Evolutionary conservation across 2,329 filamentous ascomycete genomes (phyloP), one percentile per base, ranked within the genome.

Genomic region (Verticillium alfalfae): DNA sequence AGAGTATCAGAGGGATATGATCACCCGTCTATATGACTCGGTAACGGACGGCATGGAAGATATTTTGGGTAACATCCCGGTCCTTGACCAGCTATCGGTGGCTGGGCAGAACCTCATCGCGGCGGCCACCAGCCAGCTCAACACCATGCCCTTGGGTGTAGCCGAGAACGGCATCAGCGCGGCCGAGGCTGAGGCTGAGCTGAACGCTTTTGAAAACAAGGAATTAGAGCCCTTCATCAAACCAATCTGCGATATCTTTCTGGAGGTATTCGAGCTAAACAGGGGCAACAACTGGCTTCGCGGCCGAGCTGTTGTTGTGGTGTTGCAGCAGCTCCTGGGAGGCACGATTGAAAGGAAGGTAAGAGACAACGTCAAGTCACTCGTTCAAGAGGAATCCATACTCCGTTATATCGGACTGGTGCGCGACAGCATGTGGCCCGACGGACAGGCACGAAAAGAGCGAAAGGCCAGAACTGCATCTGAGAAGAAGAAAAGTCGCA

Each of bases 21-120:
- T 99, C 66, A 93, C 92, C 0, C 88, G 95, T 5, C 87, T 99
- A 57, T 99, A 98, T 77, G 96, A 96, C 72, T 98, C 94, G 0
- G 94, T 99, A 26, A 91, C 94, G 0, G 95, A 99, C 71, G 95
- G 96, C 38, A 96, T 99, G 89, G 95, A 99, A 72, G 95, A 99
- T 68, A 96, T 99, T 60, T 80, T 99, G 3, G 95, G 95, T 61
- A 98, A 97, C 71, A 94, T 98, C 54, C 92, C 95, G 1, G 93
- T 97, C 0, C 83, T 99, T 36, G 95, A 99, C 69, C 95, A 98
- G 72, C 85, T 99, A 7, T 97, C 93, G 0, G 85, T 93, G 1
- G 93, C 95, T 7, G 94, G 94, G 0, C 94, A 98, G 72, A 97
- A 93, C 69, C 84, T 98, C 58, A 90, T 95, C 62, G 90, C 90